Evolutionary conservation across 1,139 yeast species (phyloP), one percentile per base, ranked within the genome.

Genomic region (Blastobotrys aristatus): DNA sequence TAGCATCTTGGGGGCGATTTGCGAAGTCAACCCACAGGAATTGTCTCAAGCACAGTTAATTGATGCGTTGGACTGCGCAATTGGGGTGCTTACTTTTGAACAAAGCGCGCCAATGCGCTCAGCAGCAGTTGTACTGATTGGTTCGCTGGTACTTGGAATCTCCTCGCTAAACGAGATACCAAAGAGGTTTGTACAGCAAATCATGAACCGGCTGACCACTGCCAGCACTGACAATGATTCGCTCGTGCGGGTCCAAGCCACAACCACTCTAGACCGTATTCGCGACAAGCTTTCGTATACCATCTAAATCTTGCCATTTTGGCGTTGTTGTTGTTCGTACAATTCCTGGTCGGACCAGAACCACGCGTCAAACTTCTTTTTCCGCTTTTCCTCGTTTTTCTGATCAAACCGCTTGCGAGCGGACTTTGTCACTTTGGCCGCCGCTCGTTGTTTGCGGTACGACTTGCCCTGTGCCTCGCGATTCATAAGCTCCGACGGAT

Each of bases 81-180:
- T 86, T 38, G 95, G 95, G 2, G 75, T 90, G 0, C 64, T 92
- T 41, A 80, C 74, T 63, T 58, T 77, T 72, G 74, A 95, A 72
- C 21, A 27, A 6, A 47, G 65, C 49, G 55, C 55, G 2, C 67
- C 82, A 0, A 74, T 90, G 76, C 73, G 95, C 53, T 71, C 97
- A 41, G 73, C 95, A 0, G 89, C 96, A 0, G 74, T 87, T 2
- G 84, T 82, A 13, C 65, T 88, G 31, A 67, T 87, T 2, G 77
- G 79, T 52, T 94, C 87, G 57, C 66, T 87, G 52, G 64, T 85
- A 2, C 61, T 56, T 65, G 45, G 81, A 74, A 36, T 60, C 13
- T 57, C 55, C 20, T 55, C 55, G 8, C 43, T 53, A 5, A 47
- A 51, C 16, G 56, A 51, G 22, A 44, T 61, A 13, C 53, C 63